These are phyloP conservation scores for Ophiostoma sp. DNA, from an alignment of 2,329 filamentous ascomycete species.

Conservation along the genomic window DNA sequence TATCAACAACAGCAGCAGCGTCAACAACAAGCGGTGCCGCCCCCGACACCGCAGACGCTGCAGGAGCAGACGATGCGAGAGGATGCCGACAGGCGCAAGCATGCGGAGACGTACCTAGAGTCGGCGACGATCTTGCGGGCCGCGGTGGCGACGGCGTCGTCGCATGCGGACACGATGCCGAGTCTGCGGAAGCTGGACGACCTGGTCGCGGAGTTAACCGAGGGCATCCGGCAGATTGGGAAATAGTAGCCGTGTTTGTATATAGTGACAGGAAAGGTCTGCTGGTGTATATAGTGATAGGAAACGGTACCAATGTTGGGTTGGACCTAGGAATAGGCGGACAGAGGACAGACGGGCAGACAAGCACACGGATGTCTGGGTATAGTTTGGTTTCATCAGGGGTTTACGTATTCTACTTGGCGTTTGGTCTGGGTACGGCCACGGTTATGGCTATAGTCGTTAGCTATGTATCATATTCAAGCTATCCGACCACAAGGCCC, in stretches of 20 bases:
- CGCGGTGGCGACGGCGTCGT: slow-evolving; percentile 18
- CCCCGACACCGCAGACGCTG: neutral
- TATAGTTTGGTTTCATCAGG: no score
- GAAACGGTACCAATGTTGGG: neutral
- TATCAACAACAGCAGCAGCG: neutral
- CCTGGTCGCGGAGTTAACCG: neutral
- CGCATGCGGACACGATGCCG: slow-evolving; percentile 19
- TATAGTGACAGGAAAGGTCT: neutral
- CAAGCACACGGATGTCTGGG: no score
- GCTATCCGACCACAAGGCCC: no score
- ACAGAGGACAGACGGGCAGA: no score
- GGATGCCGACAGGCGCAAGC: neutral
- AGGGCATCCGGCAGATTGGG: slow-evolving; percentile 5
- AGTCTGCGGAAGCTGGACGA: slow-evolving; percentile 1
- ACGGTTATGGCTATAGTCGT: no score
- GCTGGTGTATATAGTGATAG: neutral
- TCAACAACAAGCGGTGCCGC: neutral
- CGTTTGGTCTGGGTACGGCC: no score
- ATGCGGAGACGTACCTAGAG: slow-evolving; percentile 16
- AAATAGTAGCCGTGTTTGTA: neutral
- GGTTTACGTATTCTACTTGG: no score
- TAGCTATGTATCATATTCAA: no score
- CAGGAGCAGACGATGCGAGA: neutral
- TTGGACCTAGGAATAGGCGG: no score
- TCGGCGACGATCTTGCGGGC: slow-evolving; percentile 12